Base-by-base conservation (phyloP, 2,329 filamentous ascomycete species). In the Didymella arachidicola region DNA sequence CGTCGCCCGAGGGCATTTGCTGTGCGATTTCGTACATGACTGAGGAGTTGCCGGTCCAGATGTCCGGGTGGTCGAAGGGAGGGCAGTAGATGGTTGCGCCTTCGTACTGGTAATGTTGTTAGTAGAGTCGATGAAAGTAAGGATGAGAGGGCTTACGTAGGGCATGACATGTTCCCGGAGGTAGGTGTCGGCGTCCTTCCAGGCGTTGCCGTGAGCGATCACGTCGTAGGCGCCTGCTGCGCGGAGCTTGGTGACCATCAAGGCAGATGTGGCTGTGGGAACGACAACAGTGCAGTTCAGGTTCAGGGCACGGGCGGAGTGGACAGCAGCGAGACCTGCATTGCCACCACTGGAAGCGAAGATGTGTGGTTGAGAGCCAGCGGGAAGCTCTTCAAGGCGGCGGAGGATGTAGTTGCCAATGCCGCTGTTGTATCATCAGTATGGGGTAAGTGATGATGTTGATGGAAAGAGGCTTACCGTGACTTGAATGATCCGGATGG, bases 401-500 rank as follows among this genome's bases (percentile, higher is more conserved):
- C 81, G 80, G 51, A 87, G 82, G 73, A 92, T 88, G 72, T 90
- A 84, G 75, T 90, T 86, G 48, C 91, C 90, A 61, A 94, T 86
- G 29, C 89, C 91, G 65, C 71, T 73, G 48, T 46, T 14, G 26
- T 11, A 27, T 25, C 38, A 34, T 71, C 39, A 69, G 65, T 36
- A 52, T 52, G 14, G 19, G 18, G 16, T 41, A 14, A 12, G 22
- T 16, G 16, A 14, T 19, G 18, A 3, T 10, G 22, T 52, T 38
- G 14, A 45, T 43, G 25, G 41, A 18, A 42, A 22, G n/a, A 55
- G 49, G 46, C 67, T 60, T 74, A 77, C 74, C 74, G 69, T 45
- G 90, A 93, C 77, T 96, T 95, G 86, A 96, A 96, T 38, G 90
- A 93, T 63, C 90, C 90, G 22, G 89, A 90, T 4, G 92, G 92